Conservation (phyloP, 352 stramenopile species). For the Phytophthora sansomeana region DNA sequence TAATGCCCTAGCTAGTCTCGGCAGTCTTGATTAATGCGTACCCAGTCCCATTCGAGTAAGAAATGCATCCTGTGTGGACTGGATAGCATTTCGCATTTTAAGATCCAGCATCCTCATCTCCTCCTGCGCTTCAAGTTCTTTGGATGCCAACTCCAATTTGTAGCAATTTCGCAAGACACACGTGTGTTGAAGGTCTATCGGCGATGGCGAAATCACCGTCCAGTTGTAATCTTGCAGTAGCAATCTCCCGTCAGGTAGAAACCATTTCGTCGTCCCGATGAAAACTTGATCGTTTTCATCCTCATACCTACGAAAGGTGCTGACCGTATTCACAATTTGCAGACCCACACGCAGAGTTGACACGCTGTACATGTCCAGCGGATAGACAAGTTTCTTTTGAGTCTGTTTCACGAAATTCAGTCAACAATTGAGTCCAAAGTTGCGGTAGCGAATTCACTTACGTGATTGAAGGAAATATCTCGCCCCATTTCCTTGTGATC, state of each 20-base stretch:
- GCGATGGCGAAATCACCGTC: conserved; percentile 21
- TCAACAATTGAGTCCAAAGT: not conserved
- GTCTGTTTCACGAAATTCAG: not conserved
- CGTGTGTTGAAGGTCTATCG: not conserved
- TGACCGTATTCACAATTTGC: not conserved
- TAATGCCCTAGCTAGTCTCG: too few species aligned
- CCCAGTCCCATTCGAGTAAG: not conserved
- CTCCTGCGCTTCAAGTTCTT: not conserved
- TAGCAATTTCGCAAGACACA: conserved; percentile 26
- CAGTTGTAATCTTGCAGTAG: conserved; percentile 32
- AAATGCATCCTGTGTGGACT: not conserved
- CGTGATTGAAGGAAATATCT: conserved; percentile 6
- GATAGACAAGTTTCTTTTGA: conserved; percentile 4
- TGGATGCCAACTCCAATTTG: conserved; percentile 11
- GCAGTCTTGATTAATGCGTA: too few species aligned
- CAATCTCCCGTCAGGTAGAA: conserved; percentile 24
- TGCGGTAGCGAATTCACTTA: not conserved
- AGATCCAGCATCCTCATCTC: not conserved
- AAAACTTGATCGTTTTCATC: conserved; percentile 24
- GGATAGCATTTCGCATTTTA: not conserved
- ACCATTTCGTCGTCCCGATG: conserved; percentile 22
- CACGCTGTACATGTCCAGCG: conserved; percentile 24
- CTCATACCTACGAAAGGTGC: conserved; percentile 28
- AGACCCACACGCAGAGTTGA: conserved; percentile 12
- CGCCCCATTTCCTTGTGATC: conserved; percentile 17